Conservation (phyloP, 306 rosid species). For the Castanospermum australe region DNA sequence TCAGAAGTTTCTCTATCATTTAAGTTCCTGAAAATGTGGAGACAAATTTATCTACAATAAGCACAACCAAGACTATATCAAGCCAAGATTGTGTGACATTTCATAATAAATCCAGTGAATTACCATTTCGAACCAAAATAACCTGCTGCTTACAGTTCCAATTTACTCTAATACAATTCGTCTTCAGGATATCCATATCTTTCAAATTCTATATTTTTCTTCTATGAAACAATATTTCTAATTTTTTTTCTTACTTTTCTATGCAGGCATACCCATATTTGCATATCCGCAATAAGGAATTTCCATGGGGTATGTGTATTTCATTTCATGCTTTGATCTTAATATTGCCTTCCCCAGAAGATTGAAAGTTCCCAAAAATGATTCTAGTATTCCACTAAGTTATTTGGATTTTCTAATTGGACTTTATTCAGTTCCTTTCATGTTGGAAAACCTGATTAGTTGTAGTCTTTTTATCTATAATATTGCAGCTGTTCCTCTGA, state of each 20-base stretch:
- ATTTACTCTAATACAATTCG: neutral
- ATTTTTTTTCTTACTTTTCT: neutral
- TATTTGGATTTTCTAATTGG: neutral
- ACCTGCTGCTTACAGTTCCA: neutral
- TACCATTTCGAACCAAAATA: neutral
- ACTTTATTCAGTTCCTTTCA: neutral
- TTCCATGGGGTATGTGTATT: constrained; percentile 90
- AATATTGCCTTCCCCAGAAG: neutral
- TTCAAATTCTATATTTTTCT: neutral
- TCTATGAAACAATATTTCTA: neutral
- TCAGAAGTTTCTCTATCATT: neutral
- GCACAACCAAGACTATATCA: neutral
- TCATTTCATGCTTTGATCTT: constrained; percentile 17
- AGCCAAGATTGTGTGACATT: neutral
- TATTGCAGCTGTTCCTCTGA: neutral
- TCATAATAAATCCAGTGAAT: neutral
- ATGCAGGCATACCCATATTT: constrained; percentile 46
- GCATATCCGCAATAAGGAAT: constrained; percentile 97
- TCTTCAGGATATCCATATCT: neutral
- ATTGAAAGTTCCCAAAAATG: neutral
- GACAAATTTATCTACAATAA: neutral
- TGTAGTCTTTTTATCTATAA: neutral
- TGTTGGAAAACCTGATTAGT: neutral
- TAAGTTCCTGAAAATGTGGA: neutral
- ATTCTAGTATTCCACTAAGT: neutral